Base-by-base conservation (phyloP, 306 rosid species). In the Prunus davidiana region DNA sequence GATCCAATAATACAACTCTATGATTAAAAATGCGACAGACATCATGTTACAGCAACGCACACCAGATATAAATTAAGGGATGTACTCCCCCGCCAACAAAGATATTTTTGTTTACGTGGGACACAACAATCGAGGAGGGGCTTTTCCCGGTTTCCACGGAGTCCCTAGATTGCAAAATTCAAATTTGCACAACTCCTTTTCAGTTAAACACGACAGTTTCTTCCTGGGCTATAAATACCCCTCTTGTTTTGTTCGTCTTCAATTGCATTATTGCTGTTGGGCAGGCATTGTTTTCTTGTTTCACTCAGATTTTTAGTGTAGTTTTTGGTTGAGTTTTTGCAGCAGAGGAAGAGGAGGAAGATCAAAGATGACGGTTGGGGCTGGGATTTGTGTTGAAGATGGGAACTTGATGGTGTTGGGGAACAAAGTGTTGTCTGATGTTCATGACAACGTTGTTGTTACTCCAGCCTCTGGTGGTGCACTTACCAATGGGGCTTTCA, bases 321-420 rank as follows among this genome's bases (percentile, higher is more conserved):
- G 67, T 28, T 74, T 63, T 22, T 20, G 46, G 24, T 12, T 38
- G 8, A 4, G 30, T 60, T 60, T 60, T 60, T 25, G 64, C 64
- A n/a, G 62, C 28, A 47, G 12, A 19, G 58, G 10, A 20, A 30
- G 30, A 46, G 43, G 20, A 68, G 38, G 45, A 16, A 41, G 34
- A 41, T 12, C 20, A 49, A 64, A 32, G 82, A 93, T 95, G 98
- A 92, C 97, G 15, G 93, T 95, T 0, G 96, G 97, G 15, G 92
- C 98, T 8, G 93, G 96, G 28, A 86, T 95, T 18, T 78, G 84
- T 45, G 84, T 90, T 68, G 83, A 84, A 5, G 88, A 90, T 80
- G 90, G 83, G 15, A 89, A 78, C 46, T 82, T 95, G 82, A 72
- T 82, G 91, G 97, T 92, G 72, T 84, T 90, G 78, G 97, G 96